Evolutionary conservation across 257 asterid genomes (phyloP), one percentile per base, ranked within the genome.

Genomic region (Solanum verrucosum): DNA sequence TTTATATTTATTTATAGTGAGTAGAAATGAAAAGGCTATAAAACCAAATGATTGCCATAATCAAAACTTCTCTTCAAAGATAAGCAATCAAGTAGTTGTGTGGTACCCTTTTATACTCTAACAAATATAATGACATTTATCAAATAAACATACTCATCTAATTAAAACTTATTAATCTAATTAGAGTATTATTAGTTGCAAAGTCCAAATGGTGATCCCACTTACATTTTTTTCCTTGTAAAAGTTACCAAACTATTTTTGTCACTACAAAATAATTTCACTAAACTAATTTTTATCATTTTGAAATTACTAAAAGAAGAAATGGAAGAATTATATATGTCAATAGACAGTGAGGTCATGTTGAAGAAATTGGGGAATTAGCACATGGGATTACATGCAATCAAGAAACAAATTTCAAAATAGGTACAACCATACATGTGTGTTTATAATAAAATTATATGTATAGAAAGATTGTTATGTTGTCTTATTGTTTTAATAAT

Each of bases 71-170:
- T 46, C 92, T 90, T 91, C 81, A 85, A 90, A 92, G 94, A 85
- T 86, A 91, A 89, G 92, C 90, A 89, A 89, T 82, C 84, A 88
- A 90, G 92, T 89, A 59, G 91, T 87, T 83, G 88, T 78, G 88
- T n/a, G 89, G 88, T 35, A 75, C 35, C 34, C 85, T 86, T 87
- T 85, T 87, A 31, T 89, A 87, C 91, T 85, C 68, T 44, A 83
- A 84, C 70, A 52, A 89, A 88, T 89, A 77, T 37, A 68, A 84
- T 91, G 73, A 89, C 90, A 78, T 90, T 87, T 85, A 72, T 34
- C 63, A 86, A 21, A 70, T 86, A 84, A 78, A 4, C 35, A 63
- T 20, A 68, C 27, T 35, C 25, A 31, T 60, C 46, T 68, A 68
- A 68, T 21, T 37, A 83, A 59, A 63, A 60, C 70, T 29, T 83